Conservation (phyloP, 2,329 filamentous ascomycete genomes). For the Madurella mycetomatis region DNA sequence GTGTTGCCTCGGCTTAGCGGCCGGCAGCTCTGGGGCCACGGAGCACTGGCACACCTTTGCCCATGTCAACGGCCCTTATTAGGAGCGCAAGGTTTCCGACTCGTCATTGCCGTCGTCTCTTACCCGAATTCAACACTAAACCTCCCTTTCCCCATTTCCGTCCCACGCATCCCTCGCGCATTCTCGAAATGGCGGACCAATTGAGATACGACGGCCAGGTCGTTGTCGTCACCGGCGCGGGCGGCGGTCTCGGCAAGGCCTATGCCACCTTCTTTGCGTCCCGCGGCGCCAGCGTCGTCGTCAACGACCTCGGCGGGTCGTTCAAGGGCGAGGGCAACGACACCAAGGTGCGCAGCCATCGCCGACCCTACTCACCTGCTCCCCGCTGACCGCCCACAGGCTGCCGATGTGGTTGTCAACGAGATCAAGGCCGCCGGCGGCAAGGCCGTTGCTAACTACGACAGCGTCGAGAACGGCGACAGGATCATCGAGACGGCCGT, state of each 20-base stretch:
- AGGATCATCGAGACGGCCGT: constrained; percentile 89
- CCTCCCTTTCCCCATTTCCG: constrained; percentile 12
- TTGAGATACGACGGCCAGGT: constrained; percentile 84
- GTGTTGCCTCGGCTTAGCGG: constrained; percentile 26
- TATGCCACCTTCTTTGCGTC: constrained; percentile 88
- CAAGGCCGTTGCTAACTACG: constrained; percentile 96
- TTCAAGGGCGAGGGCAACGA: constrained; percentile 90
- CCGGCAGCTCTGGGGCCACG: constrained; percentile 17
- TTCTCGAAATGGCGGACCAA: constrained; percentile 52
- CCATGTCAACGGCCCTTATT: constrained; percentile 19
- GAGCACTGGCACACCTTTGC: constrained; percentile 17
- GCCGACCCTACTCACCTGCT: neutral
- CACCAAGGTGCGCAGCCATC: constrained; percentile 63
- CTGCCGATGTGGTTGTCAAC: constrained; percentile 76
- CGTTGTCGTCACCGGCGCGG: constrained; percentile 82
- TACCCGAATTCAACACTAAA: neutral
- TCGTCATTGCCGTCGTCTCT: constrained; percentile 1
- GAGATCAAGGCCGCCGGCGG: constrained; percentile 84
- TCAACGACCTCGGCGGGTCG: constrained; percentile 91
- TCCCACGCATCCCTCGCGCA: constrained; percentile 30
- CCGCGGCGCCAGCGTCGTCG: constrained; percentile 70
- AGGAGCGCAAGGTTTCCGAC: constrained; percentile 13
- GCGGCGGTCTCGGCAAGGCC: constrained; percentile 74
- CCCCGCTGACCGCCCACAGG: constrained; percentile 42
- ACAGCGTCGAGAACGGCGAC: constrained; percentile 88